Conservation (phyloP, 2,329 filamentous ascomycete species). For the Blumeriella jaapii region DNA sequence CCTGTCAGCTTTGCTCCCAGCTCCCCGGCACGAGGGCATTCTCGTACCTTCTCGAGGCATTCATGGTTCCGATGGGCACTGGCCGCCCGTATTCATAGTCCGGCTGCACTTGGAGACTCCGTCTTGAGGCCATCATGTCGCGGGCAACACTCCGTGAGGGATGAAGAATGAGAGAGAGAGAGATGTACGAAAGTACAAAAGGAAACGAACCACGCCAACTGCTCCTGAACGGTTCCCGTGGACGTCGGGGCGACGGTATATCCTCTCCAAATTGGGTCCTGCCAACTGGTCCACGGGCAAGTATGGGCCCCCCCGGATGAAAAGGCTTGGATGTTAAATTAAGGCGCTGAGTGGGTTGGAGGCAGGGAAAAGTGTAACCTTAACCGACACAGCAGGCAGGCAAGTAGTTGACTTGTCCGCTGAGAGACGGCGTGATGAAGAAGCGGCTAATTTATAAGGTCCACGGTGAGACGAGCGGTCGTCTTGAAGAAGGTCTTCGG, state of each 20-base stretch:
- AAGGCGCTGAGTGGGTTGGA: slow-evolving; percentile 15
- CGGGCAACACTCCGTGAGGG: slow-evolving; percentile 9
- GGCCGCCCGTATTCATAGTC: slow-evolving; percentile 24
- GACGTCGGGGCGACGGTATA: slow-evolving; percentile 10
- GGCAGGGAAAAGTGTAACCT: slow-evolving; percentile 12
- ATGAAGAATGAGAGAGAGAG: slow-evolving; percentile 18
- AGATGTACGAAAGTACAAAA: slow-evolving; percentile 19
- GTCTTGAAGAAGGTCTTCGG: slow-evolving; percentile 10
- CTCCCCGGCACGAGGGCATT: slow-evolving; percentile 5
- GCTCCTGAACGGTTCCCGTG: slow-evolving; percentile 9
- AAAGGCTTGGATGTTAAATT: slow-evolving; percentile 9
- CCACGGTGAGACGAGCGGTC: slow-evolving; percentile 10
- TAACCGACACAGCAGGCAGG: slow-evolving; percentile 5
- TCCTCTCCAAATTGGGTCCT: slow-evolving; percentile 10
- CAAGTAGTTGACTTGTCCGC: slow-evolving; percentile 10
- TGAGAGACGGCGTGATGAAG: slow-evolving; percentile 13
- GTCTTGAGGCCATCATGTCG: slow-evolving; percentile 26
- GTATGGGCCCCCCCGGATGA: slow-evolving; percentile 14
- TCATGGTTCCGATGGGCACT: slow-evolving; percentile 17
- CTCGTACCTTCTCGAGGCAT: slow-evolving; percentile 26
- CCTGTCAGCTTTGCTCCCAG: slow-evolving; percentile 18
- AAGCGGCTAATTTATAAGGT: slow-evolving; percentile 19
- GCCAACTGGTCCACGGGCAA: slow-evolving; percentile 11
- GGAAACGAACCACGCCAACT: slow-evolving; percentile 14
- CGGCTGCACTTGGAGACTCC: slow-evolving; percentile 25